Conservation (phyloP, 1,284 basidiomycete species). For the Singerocomus inundabilis region DNA sequence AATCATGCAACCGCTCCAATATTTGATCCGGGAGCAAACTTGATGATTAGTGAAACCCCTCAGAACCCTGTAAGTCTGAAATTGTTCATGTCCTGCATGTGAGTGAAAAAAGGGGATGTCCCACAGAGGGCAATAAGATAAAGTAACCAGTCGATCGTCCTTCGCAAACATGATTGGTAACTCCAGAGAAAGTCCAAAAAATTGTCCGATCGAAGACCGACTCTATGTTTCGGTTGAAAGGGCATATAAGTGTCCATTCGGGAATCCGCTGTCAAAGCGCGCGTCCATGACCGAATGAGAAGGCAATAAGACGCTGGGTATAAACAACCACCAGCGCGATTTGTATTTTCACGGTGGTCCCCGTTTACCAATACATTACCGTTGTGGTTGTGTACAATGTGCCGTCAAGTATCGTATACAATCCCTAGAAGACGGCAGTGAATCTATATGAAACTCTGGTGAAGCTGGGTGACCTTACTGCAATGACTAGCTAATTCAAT, state of each 20-base stretch:
- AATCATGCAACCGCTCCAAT: neutral
- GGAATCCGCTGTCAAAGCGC: neutral
- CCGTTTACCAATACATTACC: neutral
- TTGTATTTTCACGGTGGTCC: neutral
- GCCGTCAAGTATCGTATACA: constrained; percentile 1
- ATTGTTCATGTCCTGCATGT: too few relatives aligned
- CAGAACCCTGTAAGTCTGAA: too few relatives aligned
- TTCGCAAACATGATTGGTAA: neutral
- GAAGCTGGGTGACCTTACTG: neutral
- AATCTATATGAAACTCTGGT: neutral
- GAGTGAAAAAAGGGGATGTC: neutral
- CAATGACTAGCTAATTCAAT: neutral
- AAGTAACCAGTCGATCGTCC: neutral
- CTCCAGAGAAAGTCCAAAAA: constrained; percentile 1
- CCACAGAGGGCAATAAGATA: neutral
- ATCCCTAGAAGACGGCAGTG: constrained; percentile 1
- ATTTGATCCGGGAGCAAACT: neutral
- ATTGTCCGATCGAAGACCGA: neutral
- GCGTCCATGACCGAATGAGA: neutral
- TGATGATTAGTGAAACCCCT: neutral
- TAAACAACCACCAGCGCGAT: neutral
- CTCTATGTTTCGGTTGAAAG: neutral
- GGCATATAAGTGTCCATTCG: neutral
- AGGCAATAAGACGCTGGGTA: neutral
- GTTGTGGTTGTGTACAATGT: neutral